A percentile compares a stretch with the other conserved stretches of the same genome.
These are phyloP conservation scores for Talaromyces sp. DNA, from an alignment of 2,329 filamentous ascomycete genomes.

Conservation along the genomic window DNA sequence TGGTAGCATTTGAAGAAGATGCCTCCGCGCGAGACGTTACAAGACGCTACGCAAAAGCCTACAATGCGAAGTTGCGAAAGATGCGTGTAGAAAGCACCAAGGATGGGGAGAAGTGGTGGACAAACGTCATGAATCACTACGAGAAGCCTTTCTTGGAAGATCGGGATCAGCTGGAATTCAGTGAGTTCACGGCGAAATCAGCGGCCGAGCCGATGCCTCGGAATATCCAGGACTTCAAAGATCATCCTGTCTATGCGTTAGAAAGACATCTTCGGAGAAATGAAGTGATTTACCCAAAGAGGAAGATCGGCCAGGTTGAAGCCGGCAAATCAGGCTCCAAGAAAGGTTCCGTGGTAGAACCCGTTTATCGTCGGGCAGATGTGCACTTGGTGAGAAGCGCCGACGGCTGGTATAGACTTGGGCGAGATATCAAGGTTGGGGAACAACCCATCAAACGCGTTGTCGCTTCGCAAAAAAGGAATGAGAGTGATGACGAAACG, in stretches of 20 bases:
- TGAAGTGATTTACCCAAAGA: constrained; percentile 71
- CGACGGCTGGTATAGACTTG: constrained; percentile 87
- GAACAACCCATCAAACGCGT: constrained; percentile 80
- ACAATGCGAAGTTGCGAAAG: constrained; percentile 82
- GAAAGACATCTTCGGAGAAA: constrained; percentile 78
- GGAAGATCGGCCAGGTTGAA: constrained; percentile 72
- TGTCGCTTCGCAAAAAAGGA: constrained; percentile 39
- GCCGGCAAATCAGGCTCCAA: constrained; percentile 35
- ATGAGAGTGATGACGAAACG: constrained; percentile 36
- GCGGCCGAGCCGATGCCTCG: constrained; percentile 77
- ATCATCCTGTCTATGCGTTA: constrained; percentile 76
- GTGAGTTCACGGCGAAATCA: constrained; percentile 65
- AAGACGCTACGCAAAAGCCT: constrained; percentile 77
- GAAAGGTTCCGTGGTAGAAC: constrained; percentile 60
- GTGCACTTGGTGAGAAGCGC: constrained; percentile 71
- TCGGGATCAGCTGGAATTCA: constrained; percentile 78
- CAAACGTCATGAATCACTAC: constrained; percentile 39
- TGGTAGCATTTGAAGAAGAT: constrained; percentile 77
- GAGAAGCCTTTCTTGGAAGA: constrained; percentile 49
- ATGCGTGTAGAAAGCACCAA: constrained; percentile 67
- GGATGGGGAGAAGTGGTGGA: constrained; percentile 54
- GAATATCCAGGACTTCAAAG: constrained; percentile 81
- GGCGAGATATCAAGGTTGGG: constrained; percentile 68
- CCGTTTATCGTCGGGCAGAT: constrained; percentile 75
- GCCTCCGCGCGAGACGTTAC: constrained; percentile 79